phyloP scores from a whole-genome alignment of 257 asterid species.

The Ophiorrhiza pumila region DNA sequence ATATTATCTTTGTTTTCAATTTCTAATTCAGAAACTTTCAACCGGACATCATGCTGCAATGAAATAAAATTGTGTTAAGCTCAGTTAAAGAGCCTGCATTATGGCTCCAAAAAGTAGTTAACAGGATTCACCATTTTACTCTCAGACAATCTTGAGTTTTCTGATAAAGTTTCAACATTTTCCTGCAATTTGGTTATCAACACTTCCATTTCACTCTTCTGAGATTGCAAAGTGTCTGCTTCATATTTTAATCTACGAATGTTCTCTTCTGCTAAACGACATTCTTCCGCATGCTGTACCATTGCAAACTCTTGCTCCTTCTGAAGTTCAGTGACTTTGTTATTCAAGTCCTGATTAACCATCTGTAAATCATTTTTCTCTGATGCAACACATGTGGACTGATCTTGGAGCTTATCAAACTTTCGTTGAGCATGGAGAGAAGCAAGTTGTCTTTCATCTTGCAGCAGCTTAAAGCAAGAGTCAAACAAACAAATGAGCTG shows the following conservation, averaged over 20 bases:
- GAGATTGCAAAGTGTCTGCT: constrained; percentile 50
- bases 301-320: constrained; percentile 77
- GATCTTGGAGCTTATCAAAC: constrained; percentile 55
- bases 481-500: constrained; percentile 67
- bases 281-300: constrained; percentile 96
- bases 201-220: constrained; percentile 62
- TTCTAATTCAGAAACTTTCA: constrained; percentile 64
- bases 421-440: constrained; percentile 60
- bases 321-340: constrained; percentile 68
- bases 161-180: constrained; percentile 47
- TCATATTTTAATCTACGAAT: constrained; percentile 70
- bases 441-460: constrained; percentile 65
- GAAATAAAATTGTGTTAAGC: constrained; percentile 21
- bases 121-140: constrained; percentile 60
- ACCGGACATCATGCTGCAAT: constrained; percentile 72
- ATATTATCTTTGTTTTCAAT: constrained; percentile 45
- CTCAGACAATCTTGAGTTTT: constrained; percentile 59
- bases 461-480: constrained; percentile 57
- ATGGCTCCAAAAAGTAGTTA: constrained; percentile 24
- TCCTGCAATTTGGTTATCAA: constrained; percentile 59
- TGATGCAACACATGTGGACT: constrained; percentile 35
- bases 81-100: constrained; percentile 15
- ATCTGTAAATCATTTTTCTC: constrained; percentile 61
- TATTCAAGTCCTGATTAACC: constrained; percentile 57
- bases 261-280: constrained; percentile 72